Evolutionary conservation across 169 alveolate genomes (phyloP).

Genomic region (Cryptosporidium canis): DNA sequence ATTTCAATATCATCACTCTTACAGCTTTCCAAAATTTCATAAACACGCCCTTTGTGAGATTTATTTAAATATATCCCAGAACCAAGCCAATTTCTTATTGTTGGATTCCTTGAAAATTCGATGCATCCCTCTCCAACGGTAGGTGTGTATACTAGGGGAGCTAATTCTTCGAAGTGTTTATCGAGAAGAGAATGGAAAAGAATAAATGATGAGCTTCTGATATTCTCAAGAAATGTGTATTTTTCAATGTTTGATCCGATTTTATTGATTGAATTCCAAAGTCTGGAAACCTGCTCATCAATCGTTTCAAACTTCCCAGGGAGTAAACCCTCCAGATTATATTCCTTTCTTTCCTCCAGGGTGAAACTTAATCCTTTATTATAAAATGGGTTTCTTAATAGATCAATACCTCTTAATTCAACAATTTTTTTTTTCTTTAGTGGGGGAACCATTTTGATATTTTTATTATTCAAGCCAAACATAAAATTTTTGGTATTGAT

Average conservation of each 20-base stretch:
- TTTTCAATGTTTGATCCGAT: constrained; percentile 52
- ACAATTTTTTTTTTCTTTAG: neutral
- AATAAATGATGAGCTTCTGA: constrained; percentile 73
- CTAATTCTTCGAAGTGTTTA: constrained; percentile 68
- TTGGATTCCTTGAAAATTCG: constrained; percentile 68
- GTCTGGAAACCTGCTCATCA: constrained; percentile 71
- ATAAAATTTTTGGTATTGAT: neutral
- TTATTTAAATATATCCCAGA: constrained; percentile 33
- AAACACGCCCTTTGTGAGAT: constrained; percentile 5
- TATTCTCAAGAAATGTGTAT: constrained; percentile 71
- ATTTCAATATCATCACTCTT: constrained; percentile 73
- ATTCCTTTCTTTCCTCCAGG: constrained; percentile 67
- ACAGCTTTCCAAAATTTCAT: constrained; percentile 13
- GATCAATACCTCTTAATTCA: constrained; percentile 70
- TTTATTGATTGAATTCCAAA: neutral
- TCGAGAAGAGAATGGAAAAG: constrained; percentile 72
- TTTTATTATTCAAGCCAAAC: neutral
- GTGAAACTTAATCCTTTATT: constrained; percentile 75
- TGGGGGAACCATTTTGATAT: neutral
- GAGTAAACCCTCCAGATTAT: constrained; percentile 71
- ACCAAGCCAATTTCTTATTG: constrained; percentile 65
- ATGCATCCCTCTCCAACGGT: constrained; percentile 77
- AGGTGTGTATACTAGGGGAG: constrained; percentile 79
- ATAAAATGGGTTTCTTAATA: constrained; percentile 73
- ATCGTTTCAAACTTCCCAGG: constrained; percentile 66